Base-by-base conservation (phyloP, 371 early-diverging fungal species). In the Mortierella sp. region DNA sequence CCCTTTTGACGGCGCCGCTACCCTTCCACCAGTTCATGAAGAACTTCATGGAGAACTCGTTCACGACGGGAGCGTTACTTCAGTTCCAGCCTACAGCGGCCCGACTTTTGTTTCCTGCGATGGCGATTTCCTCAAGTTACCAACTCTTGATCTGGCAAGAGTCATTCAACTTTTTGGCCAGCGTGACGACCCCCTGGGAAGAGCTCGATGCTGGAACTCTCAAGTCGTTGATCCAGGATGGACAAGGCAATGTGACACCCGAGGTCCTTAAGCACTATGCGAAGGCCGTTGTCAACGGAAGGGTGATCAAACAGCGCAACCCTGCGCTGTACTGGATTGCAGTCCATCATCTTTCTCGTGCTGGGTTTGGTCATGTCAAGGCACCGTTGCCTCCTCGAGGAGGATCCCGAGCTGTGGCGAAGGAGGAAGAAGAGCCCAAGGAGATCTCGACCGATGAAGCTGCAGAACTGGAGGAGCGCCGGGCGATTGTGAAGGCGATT, bases 1-100 rank as follows among this genome's bases (percentile, higher is more conserved):
- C 70, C 74, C 72, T 71, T 46, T 79, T 76, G 67, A 75, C 77
- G 64, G 57, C 77, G 13, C 86, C 80, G 13, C 76, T 90, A 51
- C 90, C 91, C 40, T 93, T 93, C 79, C 88, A 86, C 48, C 93
- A 90, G 79, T 93, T 93, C 75, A 89, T 91, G 87, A 92, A 91
- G 75, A 81, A 89, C 67, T 93, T 91, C 82, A 73, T 85, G 77
- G 86, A 85, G 40, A 85, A 85, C 44, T 75, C 78, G 37, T 85
- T 85, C 43, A 81, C 78, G 34, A 85, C 86, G 34, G 86, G 86
- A 21, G 61, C 86, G 16, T 67, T 85, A 26, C 71, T 85, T 28
- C 86, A 79, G 74, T 85, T 73, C 77, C 86, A 85, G 51, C 67
- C 79, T 2, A 85, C 86, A 11, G 90, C 92, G n/a, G 89, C 90